A percentile compares a stretch with the other conserved stretches of the same genome.
phyloP scores from a whole-genome alignment of 495 filamentous ascomycete genomes.

The Neurospora cerealis region DNA sequence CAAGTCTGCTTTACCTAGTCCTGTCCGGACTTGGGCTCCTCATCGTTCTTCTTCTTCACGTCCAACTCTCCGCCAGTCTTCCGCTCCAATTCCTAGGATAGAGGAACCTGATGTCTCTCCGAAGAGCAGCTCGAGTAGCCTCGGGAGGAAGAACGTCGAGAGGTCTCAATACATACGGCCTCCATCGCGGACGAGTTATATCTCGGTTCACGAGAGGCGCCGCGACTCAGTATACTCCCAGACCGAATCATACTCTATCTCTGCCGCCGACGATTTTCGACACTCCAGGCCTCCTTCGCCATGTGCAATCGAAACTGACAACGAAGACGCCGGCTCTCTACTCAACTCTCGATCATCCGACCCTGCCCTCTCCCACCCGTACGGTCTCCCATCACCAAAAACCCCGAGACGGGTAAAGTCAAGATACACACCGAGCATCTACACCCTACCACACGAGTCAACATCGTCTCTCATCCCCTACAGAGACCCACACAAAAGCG shows the following conservation, averaged over 20 bases:
- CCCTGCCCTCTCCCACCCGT: not conserved
- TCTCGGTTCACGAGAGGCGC: constrained; percentile 42
- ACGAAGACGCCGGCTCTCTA: not conserved
- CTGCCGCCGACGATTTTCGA: constrained; percentile 27
- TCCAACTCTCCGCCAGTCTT: constrained; percentile 10
- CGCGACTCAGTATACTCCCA: constrained; percentile 49
- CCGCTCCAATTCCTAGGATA: constrained; percentile 12
- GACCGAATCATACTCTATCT: constrained; percentile 51
- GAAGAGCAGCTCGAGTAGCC: constrained; percentile 12
- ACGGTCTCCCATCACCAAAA: not conserved
- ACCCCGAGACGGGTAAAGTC: constrained; percentile 3
- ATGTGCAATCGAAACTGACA: not conserved
- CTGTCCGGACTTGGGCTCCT: constrained; percentile 3
- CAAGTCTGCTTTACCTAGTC: not conserved
- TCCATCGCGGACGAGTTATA: constrained; percentile 36
- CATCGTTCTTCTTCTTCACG: constrained; percentile 7
- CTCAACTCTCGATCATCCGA: not conserved
- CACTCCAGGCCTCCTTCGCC: constrained; percentile 13
- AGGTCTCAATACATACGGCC: constrained; percentile 16
- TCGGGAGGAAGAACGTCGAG: constrained; percentile 7
- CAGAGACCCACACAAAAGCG: constrained; percentile 38
- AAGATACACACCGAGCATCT: constrained; percentile 49
- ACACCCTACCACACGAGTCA: constrained; percentile 58
- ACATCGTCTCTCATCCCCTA: constrained; percentile 54
- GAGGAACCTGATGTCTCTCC: constrained; percentile 34